phyloP scores from a whole-genome alignment of 2,329 filamentous ascomycete species.

The Dactylellina leptospora region DNA sequence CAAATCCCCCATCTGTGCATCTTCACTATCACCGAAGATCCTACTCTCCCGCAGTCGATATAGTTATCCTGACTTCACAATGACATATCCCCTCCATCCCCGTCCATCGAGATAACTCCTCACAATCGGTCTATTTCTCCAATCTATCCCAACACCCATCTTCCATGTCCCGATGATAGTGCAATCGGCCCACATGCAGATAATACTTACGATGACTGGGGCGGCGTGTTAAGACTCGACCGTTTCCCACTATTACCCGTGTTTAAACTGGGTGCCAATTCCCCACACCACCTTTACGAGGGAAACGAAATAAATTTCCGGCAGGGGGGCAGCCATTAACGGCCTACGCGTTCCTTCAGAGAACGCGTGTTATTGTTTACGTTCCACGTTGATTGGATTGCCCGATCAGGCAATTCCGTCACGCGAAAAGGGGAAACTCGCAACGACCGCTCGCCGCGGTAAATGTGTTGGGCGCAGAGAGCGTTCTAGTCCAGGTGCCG shows the following conservation, averaged over 20 bases:
- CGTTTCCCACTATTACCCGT: constrained; percentile 45
- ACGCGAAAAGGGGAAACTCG: constrained; percentile 18
- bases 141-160: constrained; percentile 14
- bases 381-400: constrained; percentile 24
- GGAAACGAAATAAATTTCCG: background rate
- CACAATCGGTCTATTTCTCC: constrained; percentile 15
- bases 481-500: too few relatives aligned
- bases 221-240: constrained; percentile 38
- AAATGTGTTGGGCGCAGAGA: constrained; percentile 52
- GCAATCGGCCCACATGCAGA: constrained; percentile 25
- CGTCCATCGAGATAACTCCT: constrained; percentile 29
- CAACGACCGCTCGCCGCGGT: constrained; percentile 8
- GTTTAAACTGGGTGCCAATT: background rate
- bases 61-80: constrained; percentile 42
- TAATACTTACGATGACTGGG: constrained; percentile 1
- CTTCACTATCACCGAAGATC: too few relatives aligned
- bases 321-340: constrained; percentile 23
- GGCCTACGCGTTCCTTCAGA: constrained; percentile 23
- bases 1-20: background rate
- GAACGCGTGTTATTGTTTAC: constrained; percentile 51
- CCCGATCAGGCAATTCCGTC: constrained; percentile 33
- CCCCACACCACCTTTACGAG: constrained; percentile 28
- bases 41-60: too few relatives aligned
- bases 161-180: constrained; percentile 37
- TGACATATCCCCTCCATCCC: constrained; percentile 36